Base-by-base conservation (phyloP, 176 grass and related monocot species). In the Paspalum vaginatum region DNA sequence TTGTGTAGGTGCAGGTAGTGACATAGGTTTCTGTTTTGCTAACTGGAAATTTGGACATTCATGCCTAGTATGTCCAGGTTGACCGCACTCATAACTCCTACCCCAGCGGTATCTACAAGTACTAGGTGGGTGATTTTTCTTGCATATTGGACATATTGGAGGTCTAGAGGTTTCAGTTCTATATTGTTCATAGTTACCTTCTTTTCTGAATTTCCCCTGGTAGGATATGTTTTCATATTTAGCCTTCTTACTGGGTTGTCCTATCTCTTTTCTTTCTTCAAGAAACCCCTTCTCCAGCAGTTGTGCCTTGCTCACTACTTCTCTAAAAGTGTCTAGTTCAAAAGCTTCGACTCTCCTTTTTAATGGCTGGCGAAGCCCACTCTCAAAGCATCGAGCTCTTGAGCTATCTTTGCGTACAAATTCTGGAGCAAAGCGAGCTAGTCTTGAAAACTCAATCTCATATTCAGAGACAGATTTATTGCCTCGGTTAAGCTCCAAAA, bases 371-470 rank as follows among this genome's bases (percentile, higher is more conserved):
- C 71, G 51, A 55, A 74, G 12, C 2, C 51, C 51, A 41, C 32
- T 74, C 20, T 74, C 27, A 13, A 73, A 72, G 4, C 70, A 27
- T 6, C 49, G 27, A 6, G 49, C 70, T 16, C 40, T 54, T 5
- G 47, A 72, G 22, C 26, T 25, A 11, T 72, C 69, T 6, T 1
- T 20, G 8, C 52, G 69, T 0, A 53, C 69, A 72, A 72, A 72
- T 6, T 32, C 25, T 1, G 69, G 48, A 72, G 69, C 47, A 37
- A 72, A 72, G 10, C 69, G 16, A 10, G 69, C 47, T 9, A 72
- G 16, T 27, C 69, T 72, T 0, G 47, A 72, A 17, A 72, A 72
- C 38, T 72, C 69, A 37, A 53, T 72, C 16, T 72, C 69, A 20
- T 72, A 72, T 1, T 27, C 45, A 13, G 12, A 11, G 4, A 70